Evolutionary conservation across 139 green algal genomes (phyloP), one percentile per base, ranked within the genome.

Genomic region (Tetratostichococcus sp.): DNA sequence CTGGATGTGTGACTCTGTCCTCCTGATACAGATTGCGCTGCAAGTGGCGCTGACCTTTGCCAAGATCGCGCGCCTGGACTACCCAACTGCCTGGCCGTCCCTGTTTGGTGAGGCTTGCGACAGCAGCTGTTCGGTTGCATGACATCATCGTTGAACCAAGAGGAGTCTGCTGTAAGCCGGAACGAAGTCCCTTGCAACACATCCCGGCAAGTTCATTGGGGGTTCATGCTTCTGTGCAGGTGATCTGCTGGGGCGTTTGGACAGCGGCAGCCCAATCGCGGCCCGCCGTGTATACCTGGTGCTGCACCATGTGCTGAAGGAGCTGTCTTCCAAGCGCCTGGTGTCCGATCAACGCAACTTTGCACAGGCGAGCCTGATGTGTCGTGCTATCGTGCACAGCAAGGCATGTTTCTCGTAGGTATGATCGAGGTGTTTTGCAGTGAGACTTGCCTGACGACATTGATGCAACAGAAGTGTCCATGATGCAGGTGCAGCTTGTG

Each of bases 221-320:
- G n/a, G n/a, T n/a, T n/a, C n/a, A n/a, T n/a, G n/a, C n/a, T n/a
- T n/a, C n/a, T n/a, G n/a, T n/a, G n/a, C 39, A 50, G 71, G 43
- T 14, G 84, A 93, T 50, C 84, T 97, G 26, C 62, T 96, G 69
- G 75, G 65, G 34, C 65, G 67, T 43, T 67, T 91, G 43, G 72
- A 87, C 30, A 65, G 21, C 35, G n/a, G 23, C 58, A 73, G 72
- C 58, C 77, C 73, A 30, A 42, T 84, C 50, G 50, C 65, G 4
- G 57, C 43, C 19, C 80, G 89, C n/a, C 86, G 91, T 11, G 81
- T 88, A 25, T 94, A 95, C 76, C 84, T 97, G 6, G 85, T 91
- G 26, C 82, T 98, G 43, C 94, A 98, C 75, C 91, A 97, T 75
- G 83, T 97, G 16, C 83, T 98, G n/a, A 98, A 98, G 83, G 94